Base-by-base conservation (phyloP, 2,329 filamentous ascomycete species). In the Nothopassalora personata region DNA sequence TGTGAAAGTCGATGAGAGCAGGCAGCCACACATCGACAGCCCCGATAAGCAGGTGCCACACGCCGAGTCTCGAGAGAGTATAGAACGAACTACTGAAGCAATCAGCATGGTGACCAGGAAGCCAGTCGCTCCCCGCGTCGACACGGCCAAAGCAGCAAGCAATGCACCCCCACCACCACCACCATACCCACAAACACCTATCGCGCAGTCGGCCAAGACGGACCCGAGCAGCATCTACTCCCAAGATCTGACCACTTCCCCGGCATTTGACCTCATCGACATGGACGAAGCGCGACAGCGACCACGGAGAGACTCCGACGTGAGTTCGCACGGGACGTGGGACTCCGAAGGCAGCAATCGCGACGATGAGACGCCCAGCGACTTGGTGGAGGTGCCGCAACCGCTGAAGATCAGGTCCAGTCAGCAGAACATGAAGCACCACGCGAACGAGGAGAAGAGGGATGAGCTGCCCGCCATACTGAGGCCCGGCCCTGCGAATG, bases 161-260 rank as follows among this genome's bases (percentile, higher is more conserved):
- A 71, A 73, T 58, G 70, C 75, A 5, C 57, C 63, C 13, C 76
- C 76, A 27, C 23, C 23, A 23, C 23, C 23, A 23, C 23, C 23
- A 23, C 78, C 78, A 1, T 80, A 80, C 57, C 78, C 78, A 13
- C 73, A 72, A 2, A 74, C 75, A 0, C 76, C 78, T 1, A 70
- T 70, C 70, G 67, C 68, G 46, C 64, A 53, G 31, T 54, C 65
- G 31, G 60, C 67, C 48, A 67, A 66, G 59, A 64, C 65, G 43
- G 49, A 51, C 18, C 60, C 62, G 13, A 66, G 66, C 47, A 67
- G 63, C 31, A 63, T 71, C 36, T 69, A 75, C 62, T 70, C 72
- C n/a, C 69, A 71, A 5, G 69, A 74, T 58, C 65, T 73, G 52
- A 61, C 59, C 34, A 67, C 57, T 10, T 74, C 72, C 9, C 75